These are phyloP conservation scores for Taiozyma onychis DNA, from an alignment of 1,139 yeast genomes.

Conservation along the genomic window DNA sequence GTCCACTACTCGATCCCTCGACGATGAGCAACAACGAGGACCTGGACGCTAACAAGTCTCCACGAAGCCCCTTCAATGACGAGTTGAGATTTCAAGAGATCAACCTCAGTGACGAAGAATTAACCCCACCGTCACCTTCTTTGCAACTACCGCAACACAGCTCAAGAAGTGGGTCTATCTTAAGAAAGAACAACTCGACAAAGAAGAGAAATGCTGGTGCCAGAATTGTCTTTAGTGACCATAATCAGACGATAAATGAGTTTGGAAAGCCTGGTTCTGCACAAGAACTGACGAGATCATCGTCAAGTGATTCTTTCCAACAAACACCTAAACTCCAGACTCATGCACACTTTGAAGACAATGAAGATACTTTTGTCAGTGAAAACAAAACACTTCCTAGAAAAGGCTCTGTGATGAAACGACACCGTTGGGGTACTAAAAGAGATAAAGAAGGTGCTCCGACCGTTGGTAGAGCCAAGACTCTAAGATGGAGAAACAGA, in stretches of 20 bases:
- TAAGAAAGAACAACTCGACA: conserved; percentile 12
- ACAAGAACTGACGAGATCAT: conserved; percentile 14
- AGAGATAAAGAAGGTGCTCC: conserved; percentile 74
- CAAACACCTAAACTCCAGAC: conserved; percentile 16
- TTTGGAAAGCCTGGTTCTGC: conserved; percentile 3
- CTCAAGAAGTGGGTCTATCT: conserved; percentile 14
- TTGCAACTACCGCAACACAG: background rate
- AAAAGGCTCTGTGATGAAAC: conserved; percentile 41
- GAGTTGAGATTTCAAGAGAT: conserved; percentile 8
- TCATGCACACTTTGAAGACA: conserved; percentile 14
- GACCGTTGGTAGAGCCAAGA: conserved; percentile 34
- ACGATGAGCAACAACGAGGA: background rate
- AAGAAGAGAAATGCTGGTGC: conserved; percentile 16
- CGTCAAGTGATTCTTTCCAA: conserved; percentile 17
- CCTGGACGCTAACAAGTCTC: conserved; percentile 5
- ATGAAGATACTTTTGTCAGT: conserved; percentile 4
- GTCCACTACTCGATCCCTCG: background rate
- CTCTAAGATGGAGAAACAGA: conserved; percentile 32
- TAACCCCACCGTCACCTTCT: background rate
- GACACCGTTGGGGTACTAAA: conserved; percentile 90
- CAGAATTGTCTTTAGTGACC: conserved; percentile 20
- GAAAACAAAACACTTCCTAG: conserved; percentile 11
- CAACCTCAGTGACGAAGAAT: conserved; percentile 2
- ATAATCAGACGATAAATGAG: conserved; percentile 13
- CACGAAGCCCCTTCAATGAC: conserved; percentile 8